Evolutionary conservation across 2,329 filamentous ascomycete species (phyloP).

Genomic region (Fusarium pseudonygamai): DNA sequence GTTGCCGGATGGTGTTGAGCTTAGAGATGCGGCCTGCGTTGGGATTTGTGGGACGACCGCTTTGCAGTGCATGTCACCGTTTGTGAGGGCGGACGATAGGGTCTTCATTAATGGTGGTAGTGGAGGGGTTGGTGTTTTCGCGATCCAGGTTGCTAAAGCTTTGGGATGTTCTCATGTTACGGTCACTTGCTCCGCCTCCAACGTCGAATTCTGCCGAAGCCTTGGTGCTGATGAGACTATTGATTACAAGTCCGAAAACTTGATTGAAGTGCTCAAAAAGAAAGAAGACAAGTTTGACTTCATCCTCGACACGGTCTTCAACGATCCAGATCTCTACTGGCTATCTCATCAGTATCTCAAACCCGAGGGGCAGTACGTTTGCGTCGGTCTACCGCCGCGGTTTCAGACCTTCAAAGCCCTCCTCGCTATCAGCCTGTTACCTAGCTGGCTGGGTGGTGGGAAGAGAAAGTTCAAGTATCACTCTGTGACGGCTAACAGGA

Average conservation of each 20-base stretch:
- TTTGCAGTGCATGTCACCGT: slow-evolving; percentile 4
- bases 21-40: slow-evolving; percentile 17
- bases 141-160: slow-evolving; percentile 25
- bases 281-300: slow-evolving; percentile 4
- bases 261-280: neutral
- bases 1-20: neutral
- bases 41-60: slow-evolving; percentile 27
- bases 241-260: slow-evolving; percentile 11
- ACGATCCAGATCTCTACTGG: slow-evolving; percentile 23
- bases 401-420: slow-evolving; percentile 16
- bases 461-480: slow-evolving; percentile 27
- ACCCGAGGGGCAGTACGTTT: slow-evolving; percentile 9
- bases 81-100: neutral
- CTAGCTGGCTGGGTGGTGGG: slow-evolving; percentile 25
- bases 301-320: slow-evolving; percentile 22
- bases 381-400: slow-evolving; percentile 5
- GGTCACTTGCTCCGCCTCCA: slow-evolving; percentile 10
- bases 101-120: slow-evolving; percentile 31
- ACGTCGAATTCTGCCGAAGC: neutral
- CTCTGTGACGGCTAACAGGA: slow-evolving; percentile 11
- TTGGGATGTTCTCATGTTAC: slow-evolving; percentile 15
- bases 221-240: slow-evolving; percentile 21
- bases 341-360: slow-evolving; percentile 22
- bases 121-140: slow-evolving; percentile 30
- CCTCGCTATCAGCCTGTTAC: slow-evolving; percentile 12